Base-by-base conservation (phyloP, 495 filamentous ascomycete species). In the Annulohypoxylon nitens region DNA sequence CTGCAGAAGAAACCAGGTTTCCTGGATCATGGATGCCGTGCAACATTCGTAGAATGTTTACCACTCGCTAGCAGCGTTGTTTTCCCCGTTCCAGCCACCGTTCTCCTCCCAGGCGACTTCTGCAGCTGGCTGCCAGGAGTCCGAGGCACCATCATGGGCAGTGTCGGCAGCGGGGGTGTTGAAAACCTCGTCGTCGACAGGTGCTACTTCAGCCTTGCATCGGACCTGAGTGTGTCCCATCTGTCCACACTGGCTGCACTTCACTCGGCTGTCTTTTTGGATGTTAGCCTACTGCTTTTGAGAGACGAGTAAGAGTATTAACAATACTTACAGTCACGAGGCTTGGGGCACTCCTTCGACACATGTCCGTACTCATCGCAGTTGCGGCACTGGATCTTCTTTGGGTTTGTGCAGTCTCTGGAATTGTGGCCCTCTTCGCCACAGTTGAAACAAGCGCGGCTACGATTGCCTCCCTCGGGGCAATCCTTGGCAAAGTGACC, bases 401-500 rank as follows among this genome's bases (percentile, higher is more conserved):
- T 81, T 43, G 80, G 79, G 62, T 86, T 83, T 2, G 81, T 75
- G 59, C 84, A 86, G 26, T 86, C 84, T 51, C 75, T 73, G 25
- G 78, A 77, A 8, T 77, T 79, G 62, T 86, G 84, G 36, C 82
- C 83, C 11, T 79, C 76, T 43, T 81, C 63, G 25, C 79, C 88
- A 76, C 90, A 92, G 78, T 92, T 92, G 63, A 84, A 90, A 74
- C 91, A 93, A 45, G 82, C 85, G 23, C 67, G 73, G 50, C 81
- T 81, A 53, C 85, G 80, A 23, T 82, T 82, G 45, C 81, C 78
- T 18, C 77, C 82, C 71, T 88, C 84, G 34, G 93, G 93, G 75
- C 95, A 98, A 70, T 97, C 93, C 64, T 88, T 88, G 2, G 92
- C 88, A 79, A 95, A 96, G 72, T 97, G 95, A 4, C 95, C 95